A percentile compares a stretch with the other conserved stretches of the same genome.
These are phyloP conservation scores for Tillandsia leiboldiana DNA, from an alignment of 176 grass and related monocot genomes.

Conservation along the genomic window DNA sequence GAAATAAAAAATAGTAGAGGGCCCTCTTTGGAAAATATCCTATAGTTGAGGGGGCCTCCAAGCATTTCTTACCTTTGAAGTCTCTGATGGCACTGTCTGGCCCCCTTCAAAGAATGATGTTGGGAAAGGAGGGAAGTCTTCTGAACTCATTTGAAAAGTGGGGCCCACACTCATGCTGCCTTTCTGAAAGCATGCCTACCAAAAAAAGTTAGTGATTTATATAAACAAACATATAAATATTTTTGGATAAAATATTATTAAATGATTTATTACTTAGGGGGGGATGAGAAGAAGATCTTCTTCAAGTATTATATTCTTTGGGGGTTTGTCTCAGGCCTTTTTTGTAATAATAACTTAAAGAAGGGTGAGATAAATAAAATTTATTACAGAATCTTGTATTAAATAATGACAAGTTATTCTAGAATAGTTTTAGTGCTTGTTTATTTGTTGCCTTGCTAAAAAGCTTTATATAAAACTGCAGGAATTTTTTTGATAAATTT, in stretches of 20 bases:
- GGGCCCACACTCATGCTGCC: not conserved
- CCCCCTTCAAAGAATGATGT: conserved; percentile 7
- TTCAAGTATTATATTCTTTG: not conserved
- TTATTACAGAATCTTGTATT: not conserved
- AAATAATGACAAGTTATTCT: not conserved
- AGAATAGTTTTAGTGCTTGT: not conserved
- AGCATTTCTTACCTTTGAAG: not conserved
- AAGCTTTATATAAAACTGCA: no score
- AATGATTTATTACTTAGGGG: no score
- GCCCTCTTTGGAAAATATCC: no score
- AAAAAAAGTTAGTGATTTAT: not conserved
- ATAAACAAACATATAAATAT: not conserved
- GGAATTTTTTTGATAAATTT: no score
- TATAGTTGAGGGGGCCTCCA: no score
- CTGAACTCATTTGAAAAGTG: conserved; percentile 9
- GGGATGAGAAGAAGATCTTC: not conserved
- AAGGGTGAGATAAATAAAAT: not conserved
- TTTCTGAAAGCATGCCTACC: conserved; percentile 9
- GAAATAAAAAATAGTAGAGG: no score
- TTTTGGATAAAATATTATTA: not conserved
- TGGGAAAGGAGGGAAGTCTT: conserved; percentile 6
- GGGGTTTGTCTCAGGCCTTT: not conserved
- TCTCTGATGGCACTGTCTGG: conserved; percentile 12
- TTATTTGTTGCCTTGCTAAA: no score
- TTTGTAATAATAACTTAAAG: not conserved